Evolutionary conservation across 768 basidiomycete genomes (phyloP).

Genomic region (Lactarius indigo): DNA sequence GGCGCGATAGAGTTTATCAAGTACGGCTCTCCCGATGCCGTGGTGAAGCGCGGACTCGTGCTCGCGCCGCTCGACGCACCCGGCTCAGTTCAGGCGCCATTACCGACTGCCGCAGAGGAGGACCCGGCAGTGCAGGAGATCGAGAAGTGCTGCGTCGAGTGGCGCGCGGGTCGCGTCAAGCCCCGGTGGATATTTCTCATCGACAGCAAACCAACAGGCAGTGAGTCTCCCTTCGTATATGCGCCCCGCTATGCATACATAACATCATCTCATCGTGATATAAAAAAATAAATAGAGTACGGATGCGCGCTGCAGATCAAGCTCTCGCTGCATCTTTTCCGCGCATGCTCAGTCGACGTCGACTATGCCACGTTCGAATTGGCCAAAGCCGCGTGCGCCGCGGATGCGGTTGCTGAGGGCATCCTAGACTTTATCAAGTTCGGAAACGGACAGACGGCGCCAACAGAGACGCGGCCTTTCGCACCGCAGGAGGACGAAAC

Average conservation of each 20-base stretch:
- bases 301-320: conserved; percentile 58
- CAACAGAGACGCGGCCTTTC: conserved; percentile 27
- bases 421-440: conserved; percentile 56
- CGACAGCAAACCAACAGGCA: conserved; percentile 45
- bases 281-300: conserved; percentile 24
- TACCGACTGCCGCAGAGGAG: conserved; percentile 13
- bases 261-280: conserved; percentile 29
- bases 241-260: conserved; percentile 25
- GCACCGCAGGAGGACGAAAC: conserved; percentile 17
- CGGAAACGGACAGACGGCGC: conserved; percentile 49
- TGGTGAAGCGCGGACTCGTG: conserved; percentile 35
- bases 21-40: conserved; percentile 40
- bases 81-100: conserved; percentile 10
- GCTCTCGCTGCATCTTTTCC: conserved; percentile 46
- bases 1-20: conserved; percentile 59
- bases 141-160: conserved; percentile 51
- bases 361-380: conserved; percentile 38
- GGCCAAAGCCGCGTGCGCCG: conserved; percentile 54
- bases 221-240: conserved; percentile 24
- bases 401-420: conserved; percentile 48
- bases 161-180: conserved; percentile 48
- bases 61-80: conserved; percentile 33
- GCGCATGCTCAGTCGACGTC: conserved; percentile 50
- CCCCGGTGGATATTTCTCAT: conserved; percentile 53
- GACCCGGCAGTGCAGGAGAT: conserved; percentile 39